These are phyloP conservation scores for Tylopilus sp. DNA, from an alignment of 1,284 basidiomycete species.

Conservation along the genomic window DNA sequence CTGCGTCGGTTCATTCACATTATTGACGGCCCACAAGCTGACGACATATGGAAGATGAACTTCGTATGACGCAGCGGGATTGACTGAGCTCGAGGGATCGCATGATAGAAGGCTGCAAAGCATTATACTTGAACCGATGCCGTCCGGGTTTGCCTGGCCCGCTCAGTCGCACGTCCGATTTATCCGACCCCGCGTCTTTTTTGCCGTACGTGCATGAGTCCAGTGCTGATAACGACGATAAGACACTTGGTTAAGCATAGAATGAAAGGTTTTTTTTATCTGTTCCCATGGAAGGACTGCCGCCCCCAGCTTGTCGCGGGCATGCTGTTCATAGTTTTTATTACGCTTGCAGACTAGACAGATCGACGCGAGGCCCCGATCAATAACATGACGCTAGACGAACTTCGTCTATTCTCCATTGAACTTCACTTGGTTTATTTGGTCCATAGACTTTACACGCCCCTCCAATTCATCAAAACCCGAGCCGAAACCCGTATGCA, in stretches of 20 bases:
- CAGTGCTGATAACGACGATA: neutral
- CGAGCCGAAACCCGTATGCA: neutral
- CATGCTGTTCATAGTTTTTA: neutral
- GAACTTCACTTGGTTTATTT: neutral
- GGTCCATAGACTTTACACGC: too few species aligned
- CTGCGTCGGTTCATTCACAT: neutral
- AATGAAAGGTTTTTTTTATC: neutral
- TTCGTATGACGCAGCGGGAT: neutral
- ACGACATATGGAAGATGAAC: neutral
- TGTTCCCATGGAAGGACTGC: neutral
- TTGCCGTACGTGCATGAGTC: slow-evolving; percentile 24
- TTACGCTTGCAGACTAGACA: neutral
- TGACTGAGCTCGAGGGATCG: neutral
- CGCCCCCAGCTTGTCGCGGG: neutral
- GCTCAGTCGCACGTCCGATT: neutral
- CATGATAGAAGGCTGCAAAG: slow-evolving; percentile 2
- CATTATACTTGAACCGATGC: slow-evolving; percentile 14
- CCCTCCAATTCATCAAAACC: neutral
- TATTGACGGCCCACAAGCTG: neutral
- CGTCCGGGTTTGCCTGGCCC: slow-evolving; percentile 16
- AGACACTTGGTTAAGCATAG: neutral
- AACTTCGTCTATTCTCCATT: neutral
- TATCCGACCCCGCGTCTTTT: slow-evolving; percentile 20
- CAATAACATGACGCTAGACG: neutral
- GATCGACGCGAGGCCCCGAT: slow-evolving; percentile 3